Evolutionary conservation across 2,329 filamentous ascomycete species (phyloP).

Genomic region (Bipolaris zeicola): DNA sequence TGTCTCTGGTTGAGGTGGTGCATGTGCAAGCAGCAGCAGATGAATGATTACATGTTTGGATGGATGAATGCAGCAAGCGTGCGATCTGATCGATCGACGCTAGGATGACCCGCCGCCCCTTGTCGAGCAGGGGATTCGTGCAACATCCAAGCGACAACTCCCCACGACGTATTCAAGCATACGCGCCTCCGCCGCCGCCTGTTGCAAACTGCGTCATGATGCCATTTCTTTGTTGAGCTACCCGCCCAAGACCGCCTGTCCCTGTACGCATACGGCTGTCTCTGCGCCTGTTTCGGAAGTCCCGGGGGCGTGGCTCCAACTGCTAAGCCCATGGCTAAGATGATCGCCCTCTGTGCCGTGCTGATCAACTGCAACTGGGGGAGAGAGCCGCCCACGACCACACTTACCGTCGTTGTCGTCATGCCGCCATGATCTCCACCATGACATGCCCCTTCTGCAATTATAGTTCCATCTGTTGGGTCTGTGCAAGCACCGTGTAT

Average conservation of each 20-base stretch:
- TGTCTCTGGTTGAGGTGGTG: neutral
- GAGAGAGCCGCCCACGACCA: conserved; percentile 21
- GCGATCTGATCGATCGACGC: conserved; percentile 18
- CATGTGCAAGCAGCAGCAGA: neutral
- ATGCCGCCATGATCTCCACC: conserved; percentile 23
- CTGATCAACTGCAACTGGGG: conserved; percentile 19
- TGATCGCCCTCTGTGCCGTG: conserved; percentile 16
- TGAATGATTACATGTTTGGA: neutral
- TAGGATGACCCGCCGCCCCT: conserved; percentile 18
- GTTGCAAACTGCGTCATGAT: neutral
- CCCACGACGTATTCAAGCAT: neutral
- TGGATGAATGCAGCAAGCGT: neutral
- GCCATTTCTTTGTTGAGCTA: neutral
- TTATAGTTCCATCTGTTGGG: neutral
- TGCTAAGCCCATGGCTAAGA: conserved; percentile 3
- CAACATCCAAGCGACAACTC: conserved; percentile 6
- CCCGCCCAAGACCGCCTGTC: neutral
- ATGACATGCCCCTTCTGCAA: conserved; percentile 7
- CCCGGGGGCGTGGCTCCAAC: conserved; percentile 13
- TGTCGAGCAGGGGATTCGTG: conserved; percentile 11
- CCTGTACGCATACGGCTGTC: neutral
- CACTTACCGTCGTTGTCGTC: conserved; percentile 26
- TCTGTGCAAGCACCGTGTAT: neutral
- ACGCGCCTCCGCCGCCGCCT: neutral
- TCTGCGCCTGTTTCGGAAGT: conserved; percentile 9